Base-by-base conservation (phyloP, 441 rosid species). In the Adansonia grandidieri region DNA sequence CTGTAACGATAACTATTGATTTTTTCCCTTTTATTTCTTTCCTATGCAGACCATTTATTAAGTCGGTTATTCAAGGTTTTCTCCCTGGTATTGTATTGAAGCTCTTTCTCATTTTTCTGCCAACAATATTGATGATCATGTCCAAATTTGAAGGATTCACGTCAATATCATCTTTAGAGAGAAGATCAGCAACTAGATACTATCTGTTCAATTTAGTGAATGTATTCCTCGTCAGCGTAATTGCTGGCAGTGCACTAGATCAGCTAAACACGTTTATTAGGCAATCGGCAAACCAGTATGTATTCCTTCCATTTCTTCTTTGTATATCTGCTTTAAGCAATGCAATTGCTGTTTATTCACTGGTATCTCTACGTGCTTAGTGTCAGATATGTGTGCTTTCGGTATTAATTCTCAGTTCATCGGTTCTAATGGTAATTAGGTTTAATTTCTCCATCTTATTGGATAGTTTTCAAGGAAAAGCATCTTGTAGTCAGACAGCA, bases 121-220 rank as follows among this genome's bases (percentile, higher is more conserved):
- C 37, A 32, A 32, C 37, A 32, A 32, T 32, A 32, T 32, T 32
- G 37, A 32, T 32, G 37, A 32, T 32, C 37, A 32, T 32, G 37
- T 32, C 37, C 37, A 32, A 32, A 32, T 32, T 32, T 32, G 37
- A 32, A 32, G 37, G 37, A 32, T 32, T 32, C 37, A 32, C 37
- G 37, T 32, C 37, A 32, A 32, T 32, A 32, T 32, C 37, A 32
- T 32, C 37, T 32, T 32, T 32, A 32, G 37, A 32, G 37, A 32
- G 37, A 32, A 32, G 37, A 32, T 32, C 37, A 32, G 37, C 37
- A 32, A 32, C 37, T 32, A 32, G 37, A 32, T 96, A 91, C 83
- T 93, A 94, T 84, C 50, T 91, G 71, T 96, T 96, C 84, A 90
- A 88, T 82, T 57, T 96, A 0, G 93, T 94, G 77, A 96, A 96